These are phyloP conservation scores for Nemania diffusa DNA, from an alignment of 2,329 filamentous ascomycete genomes.

Conservation along the genomic window DNA sequence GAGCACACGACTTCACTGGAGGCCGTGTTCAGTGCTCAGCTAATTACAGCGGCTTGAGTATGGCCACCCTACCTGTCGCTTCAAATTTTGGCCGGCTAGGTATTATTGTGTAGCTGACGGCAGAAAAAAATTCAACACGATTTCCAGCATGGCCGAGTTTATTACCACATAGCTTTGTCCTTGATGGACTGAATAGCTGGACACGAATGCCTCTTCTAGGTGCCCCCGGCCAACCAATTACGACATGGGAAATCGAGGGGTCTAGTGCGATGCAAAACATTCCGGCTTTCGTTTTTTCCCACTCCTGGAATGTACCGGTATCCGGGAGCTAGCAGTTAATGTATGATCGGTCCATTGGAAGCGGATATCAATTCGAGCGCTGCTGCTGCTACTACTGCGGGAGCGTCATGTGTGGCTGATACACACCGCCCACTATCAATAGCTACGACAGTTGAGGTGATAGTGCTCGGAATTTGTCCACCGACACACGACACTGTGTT, in stretches of 20 bases:
- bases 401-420: constrained; percentile 34
- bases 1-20: neutral
- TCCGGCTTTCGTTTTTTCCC: constrained; percentile 20
- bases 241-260: neutral
- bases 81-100: constrained; percentile 1
- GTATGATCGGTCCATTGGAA: constrained; percentile 22
- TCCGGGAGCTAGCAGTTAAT: neutral
- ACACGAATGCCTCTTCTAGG: neutral
- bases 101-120: constrained; percentile 6
- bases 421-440: constrained; percentile 28
- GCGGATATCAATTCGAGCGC: constrained; percentile 10
- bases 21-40: constrained; percentile 4
- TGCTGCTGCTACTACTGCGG: constrained; percentile 18
- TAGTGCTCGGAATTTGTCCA: constrained; percentile 4
- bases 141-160: no score
- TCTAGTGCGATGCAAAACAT: neutral
- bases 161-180: constrained; percentile 2
- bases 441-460: constrained; percentile 14
- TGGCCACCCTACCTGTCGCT: constrained; percentile 12
- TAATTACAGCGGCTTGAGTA: neutral
- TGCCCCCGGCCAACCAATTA: neutral
- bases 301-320: constrained; percentile 24
- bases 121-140: no score
- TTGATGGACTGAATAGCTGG: neutral
- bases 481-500: constrained; percentile 34